phyloP scores from a whole-genome alignment of 441 rosid genomes.

The Arabidopsis lyrata region DNA sequence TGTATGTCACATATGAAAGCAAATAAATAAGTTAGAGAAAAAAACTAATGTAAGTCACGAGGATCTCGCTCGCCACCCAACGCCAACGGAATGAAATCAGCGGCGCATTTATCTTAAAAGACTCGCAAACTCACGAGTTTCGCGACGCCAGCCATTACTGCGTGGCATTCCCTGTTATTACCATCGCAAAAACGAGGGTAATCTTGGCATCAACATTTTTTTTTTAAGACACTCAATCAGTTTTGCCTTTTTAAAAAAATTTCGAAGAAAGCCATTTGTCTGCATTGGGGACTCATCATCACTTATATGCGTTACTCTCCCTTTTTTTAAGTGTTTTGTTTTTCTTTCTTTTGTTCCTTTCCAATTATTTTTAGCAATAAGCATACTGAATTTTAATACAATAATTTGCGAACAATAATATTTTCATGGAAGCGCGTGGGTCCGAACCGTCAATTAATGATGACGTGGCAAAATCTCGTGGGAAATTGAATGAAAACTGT shows the following conservation, averaged over 20 bases:
- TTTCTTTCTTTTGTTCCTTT: background rate
- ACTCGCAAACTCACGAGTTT: slow-evolving; percentile 44
- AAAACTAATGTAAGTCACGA: slow-evolving; percentile 42
- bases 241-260: background rate
- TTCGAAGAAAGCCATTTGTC: slow-evolving; percentile 36
- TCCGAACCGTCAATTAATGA: slow-evolving; percentile 37
- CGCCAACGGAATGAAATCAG: slow-evolving; percentile 32
- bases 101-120: slow-evolving; percentile 44
- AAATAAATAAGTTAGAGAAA: slow-evolving; percentile 1
- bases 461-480: slow-evolving; percentile 46
- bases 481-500: slow-evolving; percentile 49
- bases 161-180: slow-evolving; percentile 36
- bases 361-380: slow-evolving; percentile 27
- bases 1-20: background rate
- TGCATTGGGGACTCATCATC: slow-evolving; percentile 10
- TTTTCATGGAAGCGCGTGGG: slow-evolving; percentile 45
- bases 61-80: slow-evolving; percentile 30
- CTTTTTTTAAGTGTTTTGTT: background rate
- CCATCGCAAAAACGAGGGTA: background rate
- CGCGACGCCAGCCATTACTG: slow-evolving; percentile 34
- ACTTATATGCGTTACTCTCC: slow-evolving; percentile 36
- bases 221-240: background rate
- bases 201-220: background rate
- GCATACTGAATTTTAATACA: background rate
- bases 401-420: slow-evolving; percentile 32